These are phyloP conservation scores for Trichosporon inkin DNA, from an alignment of 1,284 basidiomycete genomes.

Conservation along the genomic window DNA sequence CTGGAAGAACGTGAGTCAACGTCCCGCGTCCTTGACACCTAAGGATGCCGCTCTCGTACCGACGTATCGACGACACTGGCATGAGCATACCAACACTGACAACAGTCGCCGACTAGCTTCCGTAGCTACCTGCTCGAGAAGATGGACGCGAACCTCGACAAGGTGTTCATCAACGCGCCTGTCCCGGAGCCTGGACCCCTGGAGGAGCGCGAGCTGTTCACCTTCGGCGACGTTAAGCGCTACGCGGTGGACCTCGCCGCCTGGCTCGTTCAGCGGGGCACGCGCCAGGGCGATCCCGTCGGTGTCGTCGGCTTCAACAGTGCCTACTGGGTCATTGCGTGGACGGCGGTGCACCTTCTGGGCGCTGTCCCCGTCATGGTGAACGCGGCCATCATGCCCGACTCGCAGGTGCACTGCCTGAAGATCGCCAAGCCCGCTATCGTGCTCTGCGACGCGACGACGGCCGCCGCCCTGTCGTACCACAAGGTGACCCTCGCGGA, in stretches of 20 bases:
- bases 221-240: constrained; percentile 30
- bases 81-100: background rate
- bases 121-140: constrained; percentile 32
- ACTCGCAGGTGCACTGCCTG: constrained; percentile 25
- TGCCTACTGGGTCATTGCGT: constrained; percentile 33
- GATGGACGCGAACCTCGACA: constrained; percentile 25
- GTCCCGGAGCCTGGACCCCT: constrained; percentile 5
- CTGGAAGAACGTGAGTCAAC: constrained; percentile 43
- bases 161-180: constrained; percentile 38
- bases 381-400: constrained; percentile 34
- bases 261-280: constrained; percentile 34
- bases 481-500: background rate
- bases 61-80: no score
- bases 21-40: background rate
- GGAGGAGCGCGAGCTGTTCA: constrained; percentile 24
- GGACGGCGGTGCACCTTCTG: constrained; percentile 38
- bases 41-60: no score
- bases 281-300: constrained; percentile 31
- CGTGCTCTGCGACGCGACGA: constrained; percentile 34
- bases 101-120: constrained; percentile 34
- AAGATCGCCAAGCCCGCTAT: constrained; percentile 29
- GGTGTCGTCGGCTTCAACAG: constrained; percentile 41
- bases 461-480: constrained; percentile 10
- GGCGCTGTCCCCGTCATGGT: constrained; percentile 41
- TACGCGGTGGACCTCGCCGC: constrained; percentile 28